Base-by-base conservation (phyloP, 768 basidiomycete species). In the Lactarius akahatsu region DNA sequence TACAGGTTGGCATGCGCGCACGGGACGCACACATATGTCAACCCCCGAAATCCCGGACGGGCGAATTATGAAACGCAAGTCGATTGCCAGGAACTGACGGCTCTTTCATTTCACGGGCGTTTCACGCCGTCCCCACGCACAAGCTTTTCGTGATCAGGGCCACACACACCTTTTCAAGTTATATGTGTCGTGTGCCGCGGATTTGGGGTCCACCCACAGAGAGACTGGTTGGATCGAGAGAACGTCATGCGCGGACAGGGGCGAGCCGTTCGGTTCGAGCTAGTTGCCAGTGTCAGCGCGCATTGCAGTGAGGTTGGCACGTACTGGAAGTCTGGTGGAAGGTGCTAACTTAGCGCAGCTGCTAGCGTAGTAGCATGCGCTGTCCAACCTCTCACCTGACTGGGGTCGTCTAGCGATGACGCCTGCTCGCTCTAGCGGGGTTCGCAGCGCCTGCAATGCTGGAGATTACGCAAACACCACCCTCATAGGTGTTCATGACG, bases 381-480 rank as follows among this genome's bases (percentile, higher is more conserved):
- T 26, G 10, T 26, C 11, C 11, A 50, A 26, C 41, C 32, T 18
- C 41, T 15, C 41, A 18, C 41, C 41, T 41, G 15, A 41, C 23
- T 26, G 47, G 15, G 23, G n/a, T n/a, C 4, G 45, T 23, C 47
- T 26, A 2, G 4, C 47, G 47, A 50, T 50, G 47, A 50, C 47
- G 47, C 23, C n/a, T 23, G 47, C 47, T 15, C 23, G 1, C 10
- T 11, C 10, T 9, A 47, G 45, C n/a, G 7, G 20, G 45, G 20
- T 47, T 47, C n/a, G n/a, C 45, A 26, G 23, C 11, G 47, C 47
- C 47, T 50, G 11, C 47, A n/a, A 23, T n/a, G 47, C 4, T 50
- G 47, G 47, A 23, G 10, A 50, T 50, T 50, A 50, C 47, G 47
- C n/a, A 50, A 50, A 50, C n/a, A 47, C 47, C 47, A 50, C 47